Evolutionary conservation across 192 early-diverging fungal species (phyloP), one percentile per base, ranked within the genome.

Genomic region (Coemansia sp.): DNA sequence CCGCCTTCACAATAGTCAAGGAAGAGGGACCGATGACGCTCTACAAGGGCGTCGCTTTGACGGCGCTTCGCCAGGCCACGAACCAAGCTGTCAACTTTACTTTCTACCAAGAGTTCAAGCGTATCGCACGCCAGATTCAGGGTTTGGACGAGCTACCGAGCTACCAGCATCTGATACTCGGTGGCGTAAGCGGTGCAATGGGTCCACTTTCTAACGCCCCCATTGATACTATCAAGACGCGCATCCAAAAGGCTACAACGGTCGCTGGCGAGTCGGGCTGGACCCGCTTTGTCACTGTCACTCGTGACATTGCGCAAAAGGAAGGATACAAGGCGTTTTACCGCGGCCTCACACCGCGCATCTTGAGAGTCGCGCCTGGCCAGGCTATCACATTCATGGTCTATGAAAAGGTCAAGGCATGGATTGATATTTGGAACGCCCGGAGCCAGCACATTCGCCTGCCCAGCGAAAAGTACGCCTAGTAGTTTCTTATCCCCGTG

Each of bases 71-170:
- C 63, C 95, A 99, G 87, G 90, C 92, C 82, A 97, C 94, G 65
- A 99, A 99, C 88, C 97, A 99, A 79, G 97, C 96, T 57, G 97
- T 93, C 76, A 99, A 99, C 88, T 99, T 99, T 80, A 97, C 97
- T 2, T 93, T 93, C 24, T 99, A 97, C 86, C 94, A 95, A 60
- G 93, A 93, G 77, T 87, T 99, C 75, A 97, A 97, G 84, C 89
- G 88, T 20, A 80, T 87, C 31, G 89, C 93, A 7, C 85, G 89
- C 71, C 86, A 87, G 12, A 20, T 87, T 16, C 97, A 99, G 64
- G 79, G 76, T 24, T 18, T 80, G n/a, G 78, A 89, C 18, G 83
- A 89, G 66, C 87, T 99, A 61, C 96, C 96, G 27, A 88, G 91
- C 64, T 99, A 95, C 85, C 96, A 99, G 86, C 89, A 92, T 71